phyloP scores from a whole-genome alignment of 192 early-diverging fungal species.

The Oehlia diaphana region DNA sequence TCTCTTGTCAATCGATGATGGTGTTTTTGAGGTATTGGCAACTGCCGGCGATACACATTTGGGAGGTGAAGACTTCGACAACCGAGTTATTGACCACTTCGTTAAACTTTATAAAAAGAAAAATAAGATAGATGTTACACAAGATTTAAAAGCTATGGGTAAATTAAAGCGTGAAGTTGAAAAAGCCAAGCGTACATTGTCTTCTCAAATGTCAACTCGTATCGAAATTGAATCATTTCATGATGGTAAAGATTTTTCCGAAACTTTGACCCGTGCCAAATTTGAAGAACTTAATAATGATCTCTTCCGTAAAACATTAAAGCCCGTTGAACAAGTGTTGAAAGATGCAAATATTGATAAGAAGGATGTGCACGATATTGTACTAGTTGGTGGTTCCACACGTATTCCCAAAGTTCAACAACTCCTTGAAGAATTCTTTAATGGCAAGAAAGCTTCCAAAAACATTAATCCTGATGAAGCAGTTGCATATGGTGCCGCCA shows the following conservation, averaged over 20 bases:
- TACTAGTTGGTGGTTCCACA: conserved; percentile 96
- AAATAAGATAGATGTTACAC: conserved; percentile 74
- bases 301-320: conserved; percentile 90
- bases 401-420: conserved; percentile 98
- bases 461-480: conserved; percentile 99
- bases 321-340: conserved; percentile 91
- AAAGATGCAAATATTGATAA: conserved; percentile 88
- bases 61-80: conserved; percentile 99
- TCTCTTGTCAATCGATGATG: conserved; percentile 90
- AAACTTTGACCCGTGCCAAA: conserved; percentile 94
- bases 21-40: conserved; percentile 94
- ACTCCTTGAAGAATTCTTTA: conserved; percentile 91
- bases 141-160: conserved; percentile 89
- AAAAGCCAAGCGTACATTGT: conserved; percentile 96
- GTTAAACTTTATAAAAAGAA: conserved; percentile 92
- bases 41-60: conserved; percentile 97
- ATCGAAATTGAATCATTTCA: conserved; percentile 92
- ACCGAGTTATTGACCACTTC: conserved; percentile 92
- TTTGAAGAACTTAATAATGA: conserved; percentile 95
- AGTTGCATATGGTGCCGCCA: conserved; percentile 96
- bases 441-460: conserved; percentile 95
- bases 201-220: conserved; percentile 88
- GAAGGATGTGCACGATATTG: conserved; percentile 91
- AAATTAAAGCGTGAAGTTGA: conserved; percentile 94
- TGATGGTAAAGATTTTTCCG: conserved; percentile 87